Conservation (phyloP, 306 rosid species). For the Fragaria nilgerrensis region DNA sequence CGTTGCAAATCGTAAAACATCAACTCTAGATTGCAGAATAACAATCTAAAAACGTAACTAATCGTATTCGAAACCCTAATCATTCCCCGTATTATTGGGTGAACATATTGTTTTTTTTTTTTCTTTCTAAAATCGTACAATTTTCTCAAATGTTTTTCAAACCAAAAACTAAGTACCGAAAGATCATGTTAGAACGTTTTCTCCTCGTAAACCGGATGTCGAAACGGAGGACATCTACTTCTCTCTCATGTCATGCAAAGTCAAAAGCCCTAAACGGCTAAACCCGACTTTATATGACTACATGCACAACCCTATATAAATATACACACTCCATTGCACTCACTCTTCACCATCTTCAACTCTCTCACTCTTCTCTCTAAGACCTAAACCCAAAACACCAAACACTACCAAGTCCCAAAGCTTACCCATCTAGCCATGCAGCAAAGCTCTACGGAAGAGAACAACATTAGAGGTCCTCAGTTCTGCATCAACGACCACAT, state of each 20-base stretch:
- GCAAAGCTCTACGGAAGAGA: constrained; percentile 23
- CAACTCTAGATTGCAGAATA: not conserved
- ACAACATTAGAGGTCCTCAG: constrained; percentile 37
- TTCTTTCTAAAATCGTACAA: no score
- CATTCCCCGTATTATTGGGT: not conserved
- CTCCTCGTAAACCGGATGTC: not conserved
- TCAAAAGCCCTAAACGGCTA: constrained; percentile 29
- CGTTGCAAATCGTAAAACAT: not conserved
- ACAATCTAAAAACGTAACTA: not conserved
- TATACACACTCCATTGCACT: not conserved
- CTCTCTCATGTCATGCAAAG: constrained; percentile 23
- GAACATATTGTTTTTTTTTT: not conserved
- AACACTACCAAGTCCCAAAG: constrained; percentile 1
- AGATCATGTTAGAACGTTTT: no score
- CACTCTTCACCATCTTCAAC: constrained; percentile 3
- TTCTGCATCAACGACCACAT: constrained; percentile 85
- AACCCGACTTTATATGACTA: constrained; percentile 22
- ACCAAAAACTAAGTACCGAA: no score
- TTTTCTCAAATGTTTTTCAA: no score
- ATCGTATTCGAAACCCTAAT: not conserved
- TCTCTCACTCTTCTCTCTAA: constrained; percentile 6
- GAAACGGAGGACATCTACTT: not conserved
- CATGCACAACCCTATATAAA: not conserved
- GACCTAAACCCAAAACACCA: not conserved
- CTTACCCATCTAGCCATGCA: constrained; percentile 12